Evolutionary conservation across 768 basidiomycete genomes (phyloP), one percentile per base, ranked within the genome.

Genomic region (Sarcodon aspratus): DNA sequence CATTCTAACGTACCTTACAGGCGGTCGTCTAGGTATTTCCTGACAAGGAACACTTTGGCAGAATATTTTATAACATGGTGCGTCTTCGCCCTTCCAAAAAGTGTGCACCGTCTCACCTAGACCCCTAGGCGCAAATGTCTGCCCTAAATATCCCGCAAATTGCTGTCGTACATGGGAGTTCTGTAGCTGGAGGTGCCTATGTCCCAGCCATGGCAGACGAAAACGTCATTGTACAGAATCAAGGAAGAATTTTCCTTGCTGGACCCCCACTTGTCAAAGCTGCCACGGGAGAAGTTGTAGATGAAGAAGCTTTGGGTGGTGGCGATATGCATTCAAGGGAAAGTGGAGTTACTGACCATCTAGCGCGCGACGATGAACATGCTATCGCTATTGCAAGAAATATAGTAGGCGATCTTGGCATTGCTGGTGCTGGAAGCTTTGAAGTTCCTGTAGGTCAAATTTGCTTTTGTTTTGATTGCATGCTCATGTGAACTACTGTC

Each of bases 31-130:
- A 82, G 72, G 80, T 94, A 10, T 95, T 95, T 63, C 93, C 93
- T 6, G 93, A 96, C 69, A 88, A 82, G 62, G 85, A 95, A 54
- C 91, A 97, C 61, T 97, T 97, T 57, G 93, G 93, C 4, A 78
- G 93, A 6, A 95, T 96, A 59, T 97, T 97, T 67, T 96, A 93
- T 63, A 96, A 97, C 58, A 95, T 95, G 91, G 92, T 85, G 49
- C 44, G 70, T 35, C 8, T 10, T 13, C 31, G 17, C 46, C 44
- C 47, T 44, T 15, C 42, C 18, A 44, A 55, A 36, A n/a, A 37
- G 45, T 9, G 36, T 57, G 51, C 55, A 34, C 44, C 35, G 3
- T 34, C n/a, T 36, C 46, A 44, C 40, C 36, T 31, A 17, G 11
- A 38, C 44, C 6, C 5, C 13, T 57, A 89, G 86, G 87, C 88